Evolutionary conservation across 768 basidiomycete genomes (phyloP).

Genomic region (Russula virescens): DNA sequence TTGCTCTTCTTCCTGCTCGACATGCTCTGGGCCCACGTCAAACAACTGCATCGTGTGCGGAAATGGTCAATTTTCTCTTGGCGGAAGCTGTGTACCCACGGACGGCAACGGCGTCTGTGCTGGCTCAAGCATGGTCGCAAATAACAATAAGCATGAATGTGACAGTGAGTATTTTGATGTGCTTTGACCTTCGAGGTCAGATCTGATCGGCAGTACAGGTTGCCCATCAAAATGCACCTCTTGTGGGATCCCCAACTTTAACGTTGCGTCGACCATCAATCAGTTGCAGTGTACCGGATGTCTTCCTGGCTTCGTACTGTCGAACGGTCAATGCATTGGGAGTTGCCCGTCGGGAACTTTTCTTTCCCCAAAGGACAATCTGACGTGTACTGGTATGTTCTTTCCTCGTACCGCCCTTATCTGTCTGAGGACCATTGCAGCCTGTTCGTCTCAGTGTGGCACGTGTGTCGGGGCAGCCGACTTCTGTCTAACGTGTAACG

Average conservation of each 20-base stretch:
- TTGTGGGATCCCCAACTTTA: constrained; percentile 72
- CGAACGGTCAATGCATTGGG: constrained; percentile 59
- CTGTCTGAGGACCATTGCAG: constrained; percentile 30
- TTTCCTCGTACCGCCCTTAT: not conserved
- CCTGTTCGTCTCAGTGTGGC: constrained; percentile 68
- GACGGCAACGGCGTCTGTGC: constrained; percentile 67
- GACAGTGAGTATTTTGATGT: constrained; percentile 52
- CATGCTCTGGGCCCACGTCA: constrained; percentile 63
- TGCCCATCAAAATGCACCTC: constrained; percentile 80
- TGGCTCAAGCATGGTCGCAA: constrained; percentile 63
- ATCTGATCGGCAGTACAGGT: constrained; percentile 37
- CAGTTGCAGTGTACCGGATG: constrained; percentile 73
- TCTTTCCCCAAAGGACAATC: constrained; percentile 61
- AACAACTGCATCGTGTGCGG: constrained; percentile 69
- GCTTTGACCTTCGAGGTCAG: not conserved
- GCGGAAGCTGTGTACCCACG: constrained; percentile 64
- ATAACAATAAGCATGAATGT: constrained; percentile 79
- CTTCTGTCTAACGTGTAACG: constrained; percentile 70
- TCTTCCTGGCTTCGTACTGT: constrained; percentile 69
- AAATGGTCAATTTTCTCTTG: constrained; percentile 52
- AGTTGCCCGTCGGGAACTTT: constrained; percentile 73
- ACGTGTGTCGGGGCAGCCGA: constrained; percentile 62
- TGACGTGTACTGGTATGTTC: constrained; percentile 65
- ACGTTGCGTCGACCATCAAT: constrained; percentile 53
- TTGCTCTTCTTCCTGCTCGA: constrained; percentile 63